Evolutionary conservation across 2,329 filamentous ascomycete genomes (phyloP).

Genomic region (Claviceps paspali): DNA sequence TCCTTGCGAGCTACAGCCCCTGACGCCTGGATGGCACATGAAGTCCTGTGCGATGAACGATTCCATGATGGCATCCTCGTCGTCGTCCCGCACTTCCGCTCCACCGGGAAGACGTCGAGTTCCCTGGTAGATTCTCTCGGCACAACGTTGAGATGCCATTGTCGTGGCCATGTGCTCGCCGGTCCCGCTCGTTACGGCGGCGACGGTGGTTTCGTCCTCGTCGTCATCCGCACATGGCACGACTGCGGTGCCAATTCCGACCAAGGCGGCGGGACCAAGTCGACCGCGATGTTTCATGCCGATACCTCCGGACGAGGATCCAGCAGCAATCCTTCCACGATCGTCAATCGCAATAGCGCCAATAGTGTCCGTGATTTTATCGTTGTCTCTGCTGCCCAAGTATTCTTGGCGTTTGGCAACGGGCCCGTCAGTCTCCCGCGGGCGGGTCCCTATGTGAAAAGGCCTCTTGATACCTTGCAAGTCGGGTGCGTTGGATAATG

Average conservation of each 20-base stretch:
- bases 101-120: slow-evolving; percentile 47
- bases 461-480: slow-evolving; percentile 21
- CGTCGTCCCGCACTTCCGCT: slow-evolving; percentile 47
- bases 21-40: slow-evolving; percentile 78
- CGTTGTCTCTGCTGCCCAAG: slow-evolving; percentile 26
- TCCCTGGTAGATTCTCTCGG: slow-evolving; percentile 65
- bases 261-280: slow-evolving; percentile 80
- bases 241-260: slow-evolving; percentile 81
- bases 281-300: slow-evolving; percentile 95
- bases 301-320: slow-evolving; percentile 91
- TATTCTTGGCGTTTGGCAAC: slow-evolving; percentile 8
- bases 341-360: slow-evolving; percentile 87
- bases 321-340: slow-evolving; percentile 77
- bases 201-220: slow-evolving; percentile 53
- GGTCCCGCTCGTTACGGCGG: slow-evolving; percentile 81
- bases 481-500: not conserved
- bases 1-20: slow-evolving; percentile 61
- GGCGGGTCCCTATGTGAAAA: slow-evolving; percentile 2
- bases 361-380: slow-evolving; percentile 77
- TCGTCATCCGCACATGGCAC: slow-evolving; percentile 64
- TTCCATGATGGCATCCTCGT: slow-evolving; percentile 61
- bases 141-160: slow-evolving; percentile 75
- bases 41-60: slow-evolving; percentile 80
- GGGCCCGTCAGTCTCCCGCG: slow-evolving; percentile 3
- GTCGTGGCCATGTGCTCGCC: slow-evolving; percentile 97